Evolutionary conservation across 2,329 filamentous ascomycete genomes (phyloP).

Genomic region (Polytolypa hystricis): DNA sequence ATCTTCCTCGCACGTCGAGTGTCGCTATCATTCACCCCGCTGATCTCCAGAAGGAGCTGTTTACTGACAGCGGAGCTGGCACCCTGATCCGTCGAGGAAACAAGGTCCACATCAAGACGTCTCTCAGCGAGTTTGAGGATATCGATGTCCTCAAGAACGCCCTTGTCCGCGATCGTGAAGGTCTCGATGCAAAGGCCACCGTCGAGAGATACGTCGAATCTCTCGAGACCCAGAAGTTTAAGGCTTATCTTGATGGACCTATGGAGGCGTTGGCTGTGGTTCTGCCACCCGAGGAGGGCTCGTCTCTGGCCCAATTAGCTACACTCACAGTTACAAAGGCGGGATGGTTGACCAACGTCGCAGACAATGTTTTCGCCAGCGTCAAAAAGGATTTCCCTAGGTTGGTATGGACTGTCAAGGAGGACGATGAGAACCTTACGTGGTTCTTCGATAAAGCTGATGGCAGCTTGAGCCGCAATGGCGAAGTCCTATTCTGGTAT

Average conservation of each 20-base stretch:
- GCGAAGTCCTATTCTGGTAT: slow-evolving; percentile 94
- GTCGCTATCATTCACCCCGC: slow-evolving; percentile 96
- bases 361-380: slow-evolving; percentile 86
- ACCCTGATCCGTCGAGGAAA: slow-evolving; percentile 87
- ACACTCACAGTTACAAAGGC: slow-evolving; percentile 89
- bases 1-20: slow-evolving; percentile 80
- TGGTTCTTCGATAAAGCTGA: slow-evolving; percentile 99
- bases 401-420: slow-evolving; percentile 91
- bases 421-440: slow-evolving; percentile 89
- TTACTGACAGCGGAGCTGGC: slow-evolving; percentile 89
- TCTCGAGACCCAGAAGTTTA: slow-evolving; percentile 67
- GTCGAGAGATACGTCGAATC: slow-evolving; percentile 80
- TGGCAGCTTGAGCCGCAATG: slow-evolving; percentile 73
- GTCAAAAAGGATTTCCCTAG: slow-evolving; percentile 90
- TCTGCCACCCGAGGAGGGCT: slow-evolving; percentile 56
- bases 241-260: slow-evolving; percentile 85
- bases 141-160: slow-evolving; percentile 68
- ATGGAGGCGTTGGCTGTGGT: slow-evolving; percentile 91
- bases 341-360: slow-evolving; percentile 87
- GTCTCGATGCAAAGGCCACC: slow-evolving; percentile 68
- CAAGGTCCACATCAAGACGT: slow-evolving; percentile 66
- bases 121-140: slow-evolving; percentile 64
- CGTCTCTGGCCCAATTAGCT: slow-evolving; percentile 67
- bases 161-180: slow-evolving; percentile 68
- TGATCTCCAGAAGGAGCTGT: slow-evolving; percentile 90